phyloP scores from a whole-genome alignment of 2,329 filamentous ascomycete genomes.

The Epichloe coenophiala region DNA sequence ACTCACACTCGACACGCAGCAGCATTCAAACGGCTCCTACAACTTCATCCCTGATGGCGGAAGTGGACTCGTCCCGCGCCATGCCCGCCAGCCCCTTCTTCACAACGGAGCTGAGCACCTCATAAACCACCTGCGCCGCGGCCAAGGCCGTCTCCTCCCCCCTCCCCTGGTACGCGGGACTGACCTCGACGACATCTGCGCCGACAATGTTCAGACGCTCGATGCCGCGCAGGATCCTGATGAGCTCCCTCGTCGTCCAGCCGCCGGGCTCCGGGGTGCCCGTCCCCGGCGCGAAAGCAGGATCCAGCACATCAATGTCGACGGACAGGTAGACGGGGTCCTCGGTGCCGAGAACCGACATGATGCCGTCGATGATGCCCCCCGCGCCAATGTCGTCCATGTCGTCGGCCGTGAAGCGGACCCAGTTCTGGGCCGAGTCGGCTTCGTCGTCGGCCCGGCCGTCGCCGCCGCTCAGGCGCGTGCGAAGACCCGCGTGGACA shows the following conservation, averaged over 20 bases:
- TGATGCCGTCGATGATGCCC: constrained; percentile 58
- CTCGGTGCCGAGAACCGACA: constrained; percentile 58
- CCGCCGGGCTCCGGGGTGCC: constrained; percentile 79
- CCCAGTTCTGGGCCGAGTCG: constrained; percentile 63
- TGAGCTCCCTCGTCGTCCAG: constrained; percentile 82
- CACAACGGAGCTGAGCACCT: constrained; percentile 68
- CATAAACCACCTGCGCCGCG: constrained; percentile 72
- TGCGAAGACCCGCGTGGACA: constrained; percentile 74
- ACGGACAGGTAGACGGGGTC: constrained; percentile 66
- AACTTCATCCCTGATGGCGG: constrained; percentile 26
- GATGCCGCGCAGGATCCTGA: constrained; percentile 67
- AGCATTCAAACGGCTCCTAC: constrained; percentile 7
- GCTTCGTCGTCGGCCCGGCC: constrained; percentile 57
- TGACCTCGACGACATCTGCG: constrained; percentile 76
- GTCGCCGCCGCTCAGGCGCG: constrained; percentile 53
- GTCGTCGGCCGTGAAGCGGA: constrained; percentile 67
- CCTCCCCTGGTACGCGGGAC: constrained; percentile 59
- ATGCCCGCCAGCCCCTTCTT: constrained; percentile 33
- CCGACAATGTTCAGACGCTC: constrained; percentile 77
- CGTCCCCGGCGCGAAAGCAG: constrained; percentile 53
- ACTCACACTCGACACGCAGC: too few relatives aligned
- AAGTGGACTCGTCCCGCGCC: constrained; percentile 17
- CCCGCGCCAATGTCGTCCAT: constrained; percentile 68
- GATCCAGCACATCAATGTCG: constrained; percentile 81
- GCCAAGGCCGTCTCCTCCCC: constrained; percentile 63